A percentile compares a stretch with the other conserved stretches of the same genome.
Conservation (phyloP, 2,329 filamentous ascomycete species). For the Aquanectria penicillioides region DNA sequence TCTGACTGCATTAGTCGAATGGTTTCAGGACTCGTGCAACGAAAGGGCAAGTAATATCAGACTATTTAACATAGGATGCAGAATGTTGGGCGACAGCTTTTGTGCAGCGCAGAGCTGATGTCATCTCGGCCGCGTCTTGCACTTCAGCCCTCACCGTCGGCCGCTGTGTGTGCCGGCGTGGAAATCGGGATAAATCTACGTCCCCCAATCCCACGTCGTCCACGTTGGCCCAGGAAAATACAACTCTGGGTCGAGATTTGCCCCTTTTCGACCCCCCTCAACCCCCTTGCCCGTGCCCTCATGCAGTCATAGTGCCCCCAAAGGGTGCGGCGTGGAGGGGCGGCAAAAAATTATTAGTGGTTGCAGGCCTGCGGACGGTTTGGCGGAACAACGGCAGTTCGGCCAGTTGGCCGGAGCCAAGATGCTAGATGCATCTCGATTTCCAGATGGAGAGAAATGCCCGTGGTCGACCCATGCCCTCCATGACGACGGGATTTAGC, state of each 20-base stretch:
- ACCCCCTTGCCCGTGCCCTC: neutral
- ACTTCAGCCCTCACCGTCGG: neutral
- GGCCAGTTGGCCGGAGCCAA: neutral
- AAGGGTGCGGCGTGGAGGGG: neutral
- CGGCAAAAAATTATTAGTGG: neutral
- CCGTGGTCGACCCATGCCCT: neutral
- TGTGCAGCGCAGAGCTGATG: neutral
- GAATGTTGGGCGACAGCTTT: neutral
- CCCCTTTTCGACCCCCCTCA: neutral
- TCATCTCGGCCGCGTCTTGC: neutral
- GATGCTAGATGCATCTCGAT: conserved; percentile 11
- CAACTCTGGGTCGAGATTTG: neutral
- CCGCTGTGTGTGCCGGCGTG: neutral
- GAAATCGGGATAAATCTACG: neutral
- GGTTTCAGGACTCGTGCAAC: conserved; percentile 6
- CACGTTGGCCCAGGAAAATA: no score
- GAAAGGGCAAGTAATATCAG: no score
- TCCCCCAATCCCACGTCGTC: conserved; percentile 5
- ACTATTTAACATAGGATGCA: no score
- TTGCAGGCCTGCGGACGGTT: neutral
- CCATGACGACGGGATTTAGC: neutral
- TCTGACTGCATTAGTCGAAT: conserved; percentile 7
- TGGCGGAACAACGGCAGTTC: conserved; percentile 16
- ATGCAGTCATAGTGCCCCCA: conserved; percentile 1
- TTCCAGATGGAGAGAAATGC: conserved; percentile 2